Base-by-base conservation (phyloP, 768 basidiomycete species). In the Chalciporus piperatus region DNA sequence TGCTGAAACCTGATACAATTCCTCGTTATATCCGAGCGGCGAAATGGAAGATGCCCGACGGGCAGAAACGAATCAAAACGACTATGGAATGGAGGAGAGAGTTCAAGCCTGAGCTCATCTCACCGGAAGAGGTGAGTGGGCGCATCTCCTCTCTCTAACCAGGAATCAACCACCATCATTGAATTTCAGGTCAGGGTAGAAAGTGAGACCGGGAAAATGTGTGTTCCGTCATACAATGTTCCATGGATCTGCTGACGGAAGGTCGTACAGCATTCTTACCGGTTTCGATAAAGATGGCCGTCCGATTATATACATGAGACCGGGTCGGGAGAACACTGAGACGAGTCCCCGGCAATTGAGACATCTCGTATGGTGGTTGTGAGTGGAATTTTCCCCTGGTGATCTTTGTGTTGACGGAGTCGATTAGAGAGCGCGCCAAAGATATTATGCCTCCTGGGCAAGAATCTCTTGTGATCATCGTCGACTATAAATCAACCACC, bases 141-240 rank as follows among this genome's bases (percentile, higher is more conserved):
- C 12, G 37, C 25, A 6, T 50, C 16, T 59, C 22, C 32, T 48
- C 43, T 48, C 43, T 44, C 30, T 46, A 41, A 32, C 42, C 28
- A 25, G 40, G 16, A 20, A 33, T 33, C 37, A 23, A 25, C 28
- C 20, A 32, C 49, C 6, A 30, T 19, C 28, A n/a, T n/a, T n/a
- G n/a, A 11, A 48, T 27, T 54, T n/a, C 42, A 75, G 74, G 83
- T 89, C 56, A 82, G 80, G 59, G 78, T 87, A 30, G 92, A 93
- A 66, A 82, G 84, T 45, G 82, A 89, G 70, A 89, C 88, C 0
- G 92, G 91, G 14, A 95, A 95, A 70, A 92, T 95, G 92, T 92
- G 59, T 47, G 83, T 68, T 30, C 25, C 22, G 9, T 38, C 37
- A 40, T 32, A 22, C 53, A 19, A 16, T 16, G 10, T 30, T 6